A percentile compares a stretch with the other conserved stretches of the same genome.
phyloP scores from a whole-genome alignment of 2,329 filamentous ascomycete genomes.

The Diaporthe ilicicola region DNA sequence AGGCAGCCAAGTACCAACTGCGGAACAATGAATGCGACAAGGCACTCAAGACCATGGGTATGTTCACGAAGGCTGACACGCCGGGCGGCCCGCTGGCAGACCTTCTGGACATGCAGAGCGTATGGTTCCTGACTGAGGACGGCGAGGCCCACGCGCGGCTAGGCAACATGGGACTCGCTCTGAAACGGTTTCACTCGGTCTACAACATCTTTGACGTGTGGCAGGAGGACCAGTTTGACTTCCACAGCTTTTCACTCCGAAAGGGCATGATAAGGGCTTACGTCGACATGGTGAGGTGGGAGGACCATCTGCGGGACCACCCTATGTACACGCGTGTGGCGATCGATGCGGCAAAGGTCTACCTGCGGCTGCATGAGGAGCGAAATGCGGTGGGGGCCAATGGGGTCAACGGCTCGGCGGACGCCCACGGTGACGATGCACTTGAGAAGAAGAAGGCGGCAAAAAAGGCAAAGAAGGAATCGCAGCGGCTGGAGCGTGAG shows the following conservation, averaged over 20 bases:
- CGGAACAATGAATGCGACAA: slow-evolving; percentile 90
- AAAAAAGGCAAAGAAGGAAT: slow-evolving; percentile 89
- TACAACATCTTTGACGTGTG: slow-evolving; percentile 95
- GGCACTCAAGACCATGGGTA: slow-evolving; percentile 86
- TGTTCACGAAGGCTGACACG: slow-evolving; percentile 93
- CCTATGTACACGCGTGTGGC: slow-evolving; percentile 91
- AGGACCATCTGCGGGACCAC: slow-evolving; percentile 89
- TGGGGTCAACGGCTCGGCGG: slow-evolving; percentile 63
- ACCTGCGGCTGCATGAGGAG: slow-evolving; percentile 80
- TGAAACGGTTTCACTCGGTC: slow-evolving; percentile 91
- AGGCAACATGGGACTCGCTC: slow-evolving; percentile 81
- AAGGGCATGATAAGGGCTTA: slow-evolving; percentile 97
- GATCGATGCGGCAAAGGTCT: slow-evolving; percentile 81
- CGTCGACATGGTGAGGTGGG: slow-evolving; percentile 96
- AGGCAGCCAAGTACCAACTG: slow-evolving; percentile 95
- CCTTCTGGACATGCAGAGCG: slow-evolving; percentile 96
- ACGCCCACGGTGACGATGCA: slow-evolving; percentile 60
- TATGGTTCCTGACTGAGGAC: slow-evolving; percentile 97
- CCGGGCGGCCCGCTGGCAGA: slow-evolving; percentile 88
- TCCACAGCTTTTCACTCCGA: slow-evolving; percentile 95
- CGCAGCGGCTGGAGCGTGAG: slow-evolving; percentile 71
- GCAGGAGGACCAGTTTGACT: slow-evolving; percentile 99
- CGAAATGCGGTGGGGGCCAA: slow-evolving; percentile 70
- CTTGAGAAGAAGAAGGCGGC: slow-evolving; percentile 84
- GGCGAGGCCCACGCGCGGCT: slow-evolving; percentile 88